phyloP scores from a whole-genome alignment of 1,284 basidiomycete genomes.

The Ceraceosorus bombacis region DNA sequence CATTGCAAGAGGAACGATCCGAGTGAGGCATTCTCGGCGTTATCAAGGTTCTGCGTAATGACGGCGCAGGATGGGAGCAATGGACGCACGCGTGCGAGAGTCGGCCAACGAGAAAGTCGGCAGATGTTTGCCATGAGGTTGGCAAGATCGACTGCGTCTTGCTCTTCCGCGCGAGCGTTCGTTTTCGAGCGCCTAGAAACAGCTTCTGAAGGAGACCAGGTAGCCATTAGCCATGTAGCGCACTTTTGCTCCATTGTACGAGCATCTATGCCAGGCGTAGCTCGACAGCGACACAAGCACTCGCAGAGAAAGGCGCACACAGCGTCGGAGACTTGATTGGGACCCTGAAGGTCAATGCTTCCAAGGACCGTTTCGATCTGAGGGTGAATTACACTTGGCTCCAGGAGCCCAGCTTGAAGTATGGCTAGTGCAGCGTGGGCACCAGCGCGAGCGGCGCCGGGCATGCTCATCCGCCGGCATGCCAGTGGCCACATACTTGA shows the following conservation, averaged over 20 bases:
- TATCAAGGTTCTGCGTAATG: not conserved
- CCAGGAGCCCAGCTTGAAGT: conserved; percentile 53
- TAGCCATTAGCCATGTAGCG: conserved; percentile 69
- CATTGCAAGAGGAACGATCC: conserved; percentile 58
- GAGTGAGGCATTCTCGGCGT: conserved; percentile 44
- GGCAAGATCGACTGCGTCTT: not conserved
- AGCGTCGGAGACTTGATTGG: conserved; percentile 71
- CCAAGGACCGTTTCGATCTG: conserved; percentile 69
- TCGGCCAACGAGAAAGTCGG: conserved; percentile 1
- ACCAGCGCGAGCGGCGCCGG: conserved; percentile 54
- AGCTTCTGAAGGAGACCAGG: conserved; percentile 59
- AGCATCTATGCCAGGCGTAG: conserved; percentile 38
- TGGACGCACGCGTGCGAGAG: not conserved
- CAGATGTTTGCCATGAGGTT: conserved; percentile 6
- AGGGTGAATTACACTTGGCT: conserved; percentile 56
- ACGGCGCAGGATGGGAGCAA: not conserved
- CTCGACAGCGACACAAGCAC: too few relatives aligned
- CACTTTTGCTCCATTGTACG: conserved; percentile 76
- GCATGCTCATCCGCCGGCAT: conserved; percentile 63
- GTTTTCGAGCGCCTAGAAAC: too few relatives aligned
- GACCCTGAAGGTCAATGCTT: conserved; percentile 78
- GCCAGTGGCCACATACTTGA: conserved; percentile 72
- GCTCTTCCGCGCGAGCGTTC: conserved; percentile 1
- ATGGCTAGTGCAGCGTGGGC: conserved; percentile 65
- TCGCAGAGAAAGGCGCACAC: conserved; percentile 68